These are phyloP conservation scores for Mycena epipterygia DNA, from an alignment of 768 basidiomycete species.

Conservation along the genomic window DNA sequence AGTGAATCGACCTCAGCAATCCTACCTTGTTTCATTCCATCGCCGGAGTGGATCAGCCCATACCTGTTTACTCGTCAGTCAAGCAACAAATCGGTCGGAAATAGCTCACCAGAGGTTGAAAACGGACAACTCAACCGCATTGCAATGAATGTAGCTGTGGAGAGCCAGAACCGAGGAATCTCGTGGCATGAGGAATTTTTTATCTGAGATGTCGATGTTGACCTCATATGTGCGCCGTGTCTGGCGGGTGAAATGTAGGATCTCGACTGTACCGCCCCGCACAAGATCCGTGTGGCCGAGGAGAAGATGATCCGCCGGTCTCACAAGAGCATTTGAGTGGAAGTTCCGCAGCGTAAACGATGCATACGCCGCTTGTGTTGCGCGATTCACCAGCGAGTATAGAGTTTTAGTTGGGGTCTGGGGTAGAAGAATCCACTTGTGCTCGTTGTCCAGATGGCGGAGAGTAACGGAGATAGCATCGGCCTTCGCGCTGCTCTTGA, in stretches of 20 bases:
- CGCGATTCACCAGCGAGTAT: conserved; percentile 42
- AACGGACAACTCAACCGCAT: conserved; percentile 23
- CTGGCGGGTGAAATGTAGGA: background rate
- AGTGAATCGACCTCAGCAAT: background rate
- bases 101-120: conserved; percentile 34
- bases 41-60: conserved; percentile 27
- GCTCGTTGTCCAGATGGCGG: conserved; percentile 15
- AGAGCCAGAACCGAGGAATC: conserved; percentile 37
- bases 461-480: conserved; percentile 24
- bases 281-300: background rate
- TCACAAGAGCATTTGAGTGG: conserved; percentile 2
- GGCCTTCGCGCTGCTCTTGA: background rate
- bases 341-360: conserved; percentile 31
- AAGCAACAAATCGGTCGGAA: background rate
- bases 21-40: conserved; percentile 21
- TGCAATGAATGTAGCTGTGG: conserved; percentile 28
- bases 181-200: conserved; percentile 28
- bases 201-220: conserved; percentile 4
- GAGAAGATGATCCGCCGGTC: conserved; percentile 30
- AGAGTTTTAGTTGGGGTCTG: conserved; percentile 35
- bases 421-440: conserved; percentile 34
- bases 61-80: conserved; percentile 22
- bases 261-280: background rate
- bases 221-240: background rate
- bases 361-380: conserved; percentile 34